These are phyloP conservation scores for Fusarium nisikadoi DNA, from an alignment of 2,329 filamentous ascomycete genomes.

Conservation along the genomic window DNA sequence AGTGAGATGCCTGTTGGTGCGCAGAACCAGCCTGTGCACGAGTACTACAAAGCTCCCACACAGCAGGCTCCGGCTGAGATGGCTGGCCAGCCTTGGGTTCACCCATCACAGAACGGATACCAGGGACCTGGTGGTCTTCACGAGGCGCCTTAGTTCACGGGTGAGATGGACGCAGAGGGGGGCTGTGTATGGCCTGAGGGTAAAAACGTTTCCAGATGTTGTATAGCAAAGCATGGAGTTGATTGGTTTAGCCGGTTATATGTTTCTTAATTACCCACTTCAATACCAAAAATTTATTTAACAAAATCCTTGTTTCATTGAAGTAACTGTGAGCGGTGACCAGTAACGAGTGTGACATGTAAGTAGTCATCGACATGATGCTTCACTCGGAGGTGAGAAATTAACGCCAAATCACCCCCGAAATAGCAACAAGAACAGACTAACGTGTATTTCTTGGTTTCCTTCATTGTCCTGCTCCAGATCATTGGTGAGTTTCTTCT, in stretches of 20 bases:
- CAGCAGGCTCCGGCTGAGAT: slow-evolving; percentile 20
- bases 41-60: slow-evolving; percentile 22
- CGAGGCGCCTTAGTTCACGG: slow-evolving; percentile 16
- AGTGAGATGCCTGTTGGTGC: slow-evolving; percentile 3
- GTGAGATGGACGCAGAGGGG: neutral
- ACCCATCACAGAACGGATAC: slow-evolving; percentile 8
- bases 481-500: slow-evolving; percentile 7
- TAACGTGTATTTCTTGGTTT: rapidly evolving
- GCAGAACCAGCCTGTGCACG: slow-evolving; percentile 13
- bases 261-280: slow-evolving; percentile 6
- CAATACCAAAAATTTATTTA: neutral
- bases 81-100: slow-evolving; percentile 21
- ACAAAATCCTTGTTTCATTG: neutral
- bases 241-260: neutral
- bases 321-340: no score
- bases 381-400: no score
- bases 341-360: neutral
- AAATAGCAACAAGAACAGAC: neutral
- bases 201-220: neutral
- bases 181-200: neutral
- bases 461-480: neutral
- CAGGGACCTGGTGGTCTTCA: slow-evolving; percentile 25
- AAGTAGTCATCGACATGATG: rapidly evolving
- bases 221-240: slow-evolving; percentile 20
- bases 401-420: no score